Base-by-base conservation (phyloP, 352 stramenopile genomes). In the Phytopythium vexans region DNA sequence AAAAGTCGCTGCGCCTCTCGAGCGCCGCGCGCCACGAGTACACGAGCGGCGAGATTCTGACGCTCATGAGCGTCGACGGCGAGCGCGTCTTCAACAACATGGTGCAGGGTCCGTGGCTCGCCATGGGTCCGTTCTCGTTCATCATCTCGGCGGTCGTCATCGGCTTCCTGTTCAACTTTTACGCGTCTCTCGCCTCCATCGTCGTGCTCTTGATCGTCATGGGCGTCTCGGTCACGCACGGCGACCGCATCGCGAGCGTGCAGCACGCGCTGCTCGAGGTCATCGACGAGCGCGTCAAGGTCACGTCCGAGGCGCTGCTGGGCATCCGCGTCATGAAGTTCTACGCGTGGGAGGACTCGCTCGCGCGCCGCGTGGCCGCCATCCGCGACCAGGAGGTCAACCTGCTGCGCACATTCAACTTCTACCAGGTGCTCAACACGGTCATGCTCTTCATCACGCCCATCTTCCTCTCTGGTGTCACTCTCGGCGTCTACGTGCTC, bases 311-410 rank as follows among this genome's bases (percentile, higher is more conserved):
- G 63, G 82, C 95, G 14, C 68, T 98, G 1, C 64, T 84, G 10
- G 93, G 91, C 3, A 92, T 97, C 38, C 72, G 86, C 34, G 85
- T 88, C 49, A 82, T 97, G 48, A 97, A 97, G 56, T 88, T 96
- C 46, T 95, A 96, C 52, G 84, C 77, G 9, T 97, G 87, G 86
- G 74, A 85, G 47, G 54, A 68, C 1, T 72, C 72, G 0, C 51
- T 85, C 3, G 44, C 48, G 1, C 56, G 58, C 6, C 70, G 66
- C 10, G 58, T 88, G 9, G 57, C 54, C n/a, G 62, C 62, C 40
- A 64, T 88, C 32, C 72, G 77, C 9, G 58, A 62, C 3, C 56
- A 57, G 27, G 77, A 88, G 49, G 62, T 86, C 38, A 36, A 41
- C 39, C 50, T 77, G n/a, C 36, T 77, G 10, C 63, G 71, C 16